Evolutionary conservation across 106 monocot species (phyloP).

Genomic region (Alisma plantagoaquatica): DNA sequence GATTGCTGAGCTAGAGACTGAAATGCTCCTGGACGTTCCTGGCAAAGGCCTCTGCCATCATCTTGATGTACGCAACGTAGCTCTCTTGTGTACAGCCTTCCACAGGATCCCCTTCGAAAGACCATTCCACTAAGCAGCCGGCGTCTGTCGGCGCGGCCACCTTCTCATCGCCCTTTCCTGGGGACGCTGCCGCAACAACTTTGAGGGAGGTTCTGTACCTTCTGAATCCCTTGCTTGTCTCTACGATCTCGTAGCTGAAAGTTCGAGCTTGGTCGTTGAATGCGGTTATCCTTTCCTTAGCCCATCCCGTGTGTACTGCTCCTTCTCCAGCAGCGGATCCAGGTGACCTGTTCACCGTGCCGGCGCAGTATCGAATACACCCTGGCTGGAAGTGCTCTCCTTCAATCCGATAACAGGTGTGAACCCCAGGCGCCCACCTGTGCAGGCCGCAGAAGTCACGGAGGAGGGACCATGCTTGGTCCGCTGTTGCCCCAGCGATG

Average conservation of each 20-base stretch:
- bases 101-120: slow-evolving; percentile 11
- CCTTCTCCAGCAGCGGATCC: neutral
- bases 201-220: slow-evolving; percentile 2
- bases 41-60: neutral
- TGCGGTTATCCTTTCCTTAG: slow-evolving; percentile 2
- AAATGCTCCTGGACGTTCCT: slow-evolving; percentile 1
- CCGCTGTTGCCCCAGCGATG: neutral
- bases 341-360: neutral
- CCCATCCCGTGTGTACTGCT: neutral
- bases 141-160: neutral
- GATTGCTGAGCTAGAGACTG: no score
- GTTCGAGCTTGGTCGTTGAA: neutral
- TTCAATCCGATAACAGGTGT: slow-evolving; percentile 7
- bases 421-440: slow-evolving; percentile 9
- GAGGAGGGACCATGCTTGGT: slow-evolving; percentile 19
- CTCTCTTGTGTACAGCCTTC: neutral
- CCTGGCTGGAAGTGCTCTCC: slow-evolving; percentile 11
- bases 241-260: slow-evolving; percentile 5
- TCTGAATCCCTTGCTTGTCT: slow-evolving; percentile 10
- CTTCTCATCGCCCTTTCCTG: no score
- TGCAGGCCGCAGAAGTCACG: slow-evolving; percentile 27
- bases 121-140: slow-evolving; percentile 5
- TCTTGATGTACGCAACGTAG: neutral
- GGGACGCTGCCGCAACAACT: no score
- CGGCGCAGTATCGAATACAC: slow-evolving; percentile 17